Percentiles rank a stretch among this genome's conserved stretches.
phyloP scores from a whole-genome alignment of 2,329 filamentous ascomycete species.

The Neonectria neomacrospora region DNA sequence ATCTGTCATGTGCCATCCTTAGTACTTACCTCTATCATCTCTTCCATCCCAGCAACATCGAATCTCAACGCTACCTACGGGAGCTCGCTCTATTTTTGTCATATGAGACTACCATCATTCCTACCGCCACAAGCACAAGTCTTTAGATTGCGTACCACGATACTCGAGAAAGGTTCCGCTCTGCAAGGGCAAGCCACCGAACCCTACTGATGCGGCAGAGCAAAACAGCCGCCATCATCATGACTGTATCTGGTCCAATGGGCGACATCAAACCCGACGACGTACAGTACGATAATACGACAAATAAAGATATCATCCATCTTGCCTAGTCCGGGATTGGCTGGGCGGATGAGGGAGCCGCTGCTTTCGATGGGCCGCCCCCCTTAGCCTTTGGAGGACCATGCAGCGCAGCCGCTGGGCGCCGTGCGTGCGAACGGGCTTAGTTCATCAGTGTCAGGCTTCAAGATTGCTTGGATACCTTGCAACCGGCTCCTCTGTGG shows the following conservation, averaged over 20 bases:
- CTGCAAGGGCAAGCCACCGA: conserved; percentile 12
- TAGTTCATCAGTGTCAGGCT: conserved; percentile 8
- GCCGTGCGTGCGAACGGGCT: background rate
- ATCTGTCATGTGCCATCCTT: no score
- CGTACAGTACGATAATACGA: conserved; percentile 5
- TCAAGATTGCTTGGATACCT: conserved; percentile 10
- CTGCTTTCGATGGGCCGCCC: conserved; percentile 9
- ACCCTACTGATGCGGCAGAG: conserved; percentile 17
- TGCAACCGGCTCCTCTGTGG: conserved; percentile 27
- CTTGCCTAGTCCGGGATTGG: conserved; percentile 13
- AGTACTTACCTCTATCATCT: background rate
- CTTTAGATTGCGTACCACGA: background rate
- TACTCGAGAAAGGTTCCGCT: background rate
- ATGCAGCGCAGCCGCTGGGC: conserved; percentile 11
- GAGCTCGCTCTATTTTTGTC: background rate
- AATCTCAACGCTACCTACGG: conserved; percentile 10
- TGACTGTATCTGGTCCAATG: conserved; percentile 19
- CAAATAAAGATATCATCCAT: conserved; percentile 12
- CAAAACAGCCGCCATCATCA: conserved; percentile 11
- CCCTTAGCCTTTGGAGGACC: conserved; percentile 13
- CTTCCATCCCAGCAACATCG: conserved; percentile 18
- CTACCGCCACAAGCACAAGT: background rate
- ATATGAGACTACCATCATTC: conserved; percentile 10
- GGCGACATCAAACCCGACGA: background rate
- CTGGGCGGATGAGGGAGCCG: conserved; percentile 18